phyloP scores from a whole-genome alignment of 2,329 filamentous ascomycete genomes.

The Orbilia javanica region DNA sequence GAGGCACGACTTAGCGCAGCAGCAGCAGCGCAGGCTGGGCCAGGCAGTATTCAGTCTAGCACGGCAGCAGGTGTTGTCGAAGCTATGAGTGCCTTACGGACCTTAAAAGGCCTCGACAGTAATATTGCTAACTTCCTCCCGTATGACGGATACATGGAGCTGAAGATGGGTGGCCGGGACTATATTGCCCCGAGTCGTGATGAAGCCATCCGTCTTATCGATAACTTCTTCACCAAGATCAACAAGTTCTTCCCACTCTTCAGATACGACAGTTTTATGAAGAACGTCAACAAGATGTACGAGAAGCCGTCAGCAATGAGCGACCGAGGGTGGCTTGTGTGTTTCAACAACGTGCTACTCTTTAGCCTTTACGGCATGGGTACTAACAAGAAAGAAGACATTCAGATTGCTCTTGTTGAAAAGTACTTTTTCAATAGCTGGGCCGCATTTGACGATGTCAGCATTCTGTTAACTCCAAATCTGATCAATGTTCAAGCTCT shows the following conservation, averaged over 20 bases:
- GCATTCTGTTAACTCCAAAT: slow-evolving; percentile 71
- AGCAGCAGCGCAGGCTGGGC: slow-evolving; percentile 39
- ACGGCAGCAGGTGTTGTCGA: slow-evolving; percentile 53
- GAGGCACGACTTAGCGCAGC: slow-evolving; percentile 59
- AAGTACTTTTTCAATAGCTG: slow-evolving; percentile 62
- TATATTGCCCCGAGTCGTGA: slow-evolving; percentile 55
- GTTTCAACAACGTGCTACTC: slow-evolving; percentile 62
- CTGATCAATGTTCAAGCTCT: slow-evolving; percentile 73
- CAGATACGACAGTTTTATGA: slow-evolving; percentile 57
- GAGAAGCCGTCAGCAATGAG: slow-evolving; percentile 57
- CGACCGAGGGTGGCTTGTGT: slow-evolving; percentile 62
- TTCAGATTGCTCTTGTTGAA: slow-evolving; percentile 53
- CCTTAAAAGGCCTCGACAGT: slow-evolving; percentile 59
- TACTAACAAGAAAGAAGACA: slow-evolving; percentile 51
- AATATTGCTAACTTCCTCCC: slow-evolving; percentile 61
- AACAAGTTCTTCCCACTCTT: slow-evolving; percentile 57
- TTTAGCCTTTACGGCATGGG: slow-evolving; percentile 61
- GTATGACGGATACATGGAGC: slow-evolving; percentile 60
- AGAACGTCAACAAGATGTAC: slow-evolving; percentile 58
- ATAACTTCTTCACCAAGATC: slow-evolving; percentile 55
- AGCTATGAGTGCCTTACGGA: slow-evolving; percentile 60
- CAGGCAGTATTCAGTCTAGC: slow-evolving; percentile 30
- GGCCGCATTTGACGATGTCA: slow-evolving; percentile 67
- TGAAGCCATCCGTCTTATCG: slow-evolving; percentile 57
- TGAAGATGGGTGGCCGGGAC: slow-evolving; percentile 59